Conservation (phyloP, 2,329 filamentous ascomycete species). For the Pochonia chlamydosporia region DNA sequence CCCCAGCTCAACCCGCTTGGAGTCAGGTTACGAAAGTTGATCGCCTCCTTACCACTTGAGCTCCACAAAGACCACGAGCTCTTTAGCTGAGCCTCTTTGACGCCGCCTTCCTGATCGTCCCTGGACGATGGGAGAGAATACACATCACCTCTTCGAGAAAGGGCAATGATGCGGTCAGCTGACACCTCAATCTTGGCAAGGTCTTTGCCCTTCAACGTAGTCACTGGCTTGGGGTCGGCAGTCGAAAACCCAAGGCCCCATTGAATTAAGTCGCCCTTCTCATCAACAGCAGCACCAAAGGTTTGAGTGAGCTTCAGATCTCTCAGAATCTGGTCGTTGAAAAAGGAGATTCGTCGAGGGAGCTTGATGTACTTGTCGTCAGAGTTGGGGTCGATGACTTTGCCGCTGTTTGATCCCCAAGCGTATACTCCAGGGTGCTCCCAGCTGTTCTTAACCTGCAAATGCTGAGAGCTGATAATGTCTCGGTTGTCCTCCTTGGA, state of each 20-base stretch:
- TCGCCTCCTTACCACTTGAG: slow-evolving; percentile 24
- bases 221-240: slow-evolving; percentile 54
- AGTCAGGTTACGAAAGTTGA: slow-evolving; percentile 69
- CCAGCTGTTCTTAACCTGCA: slow-evolving; percentile 79
- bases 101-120: slow-evolving; percentile 60
- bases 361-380: slow-evolving; percentile 73
- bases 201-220: slow-evolving; percentile 77
- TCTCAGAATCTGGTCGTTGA: slow-evolving; percentile 76
- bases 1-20: slow-evolving; percentile 59
- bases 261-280: slow-evolving; percentile 83
- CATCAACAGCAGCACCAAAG: slow-evolving; percentile 81
- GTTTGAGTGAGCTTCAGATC: slow-evolving; percentile 80
- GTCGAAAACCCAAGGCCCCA: slow-evolving; percentile 79
- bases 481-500: slow-evolving; percentile 70
- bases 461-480: slow-evolving; percentile 75
- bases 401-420: slow-evolving; percentile 84
- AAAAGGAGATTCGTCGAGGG: slow-evolving; percentile 72
- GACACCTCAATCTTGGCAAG: slow-evolving; percentile 72
- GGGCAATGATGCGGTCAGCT: slow-evolving; percentile 73
- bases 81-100: slow-evolving; percentile 52
- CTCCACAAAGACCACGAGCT: slow-evolving; percentile 70
- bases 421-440: slow-evolving; percentile 83
- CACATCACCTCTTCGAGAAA: slow-evolving; percentile 68
- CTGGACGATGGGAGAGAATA: slow-evolving; percentile 80
- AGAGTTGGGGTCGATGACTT: slow-evolving; percentile 80